phyloP scores from a whole-genome alignment of 2,329 filamentous ascomycete genomes.

The Camptophora hylomeconis region DNA sequence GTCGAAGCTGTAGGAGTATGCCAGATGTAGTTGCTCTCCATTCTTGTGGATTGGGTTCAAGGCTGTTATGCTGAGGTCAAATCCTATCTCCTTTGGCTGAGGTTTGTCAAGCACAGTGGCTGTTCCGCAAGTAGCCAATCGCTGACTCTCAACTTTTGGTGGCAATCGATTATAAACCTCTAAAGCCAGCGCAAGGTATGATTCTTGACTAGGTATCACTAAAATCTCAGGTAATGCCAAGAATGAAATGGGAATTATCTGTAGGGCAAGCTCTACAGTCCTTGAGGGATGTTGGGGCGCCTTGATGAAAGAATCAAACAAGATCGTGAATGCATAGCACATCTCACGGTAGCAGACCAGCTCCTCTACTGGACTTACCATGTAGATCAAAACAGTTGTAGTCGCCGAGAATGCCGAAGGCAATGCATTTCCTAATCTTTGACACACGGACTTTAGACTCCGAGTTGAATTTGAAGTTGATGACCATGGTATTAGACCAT shows the following conservation, averaged over 20 bases:
- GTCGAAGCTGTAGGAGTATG: conserved; percentile 43
- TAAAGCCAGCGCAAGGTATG: conserved; percentile 38
- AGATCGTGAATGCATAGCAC: conserved; percentile 43
- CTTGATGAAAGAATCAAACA: conserved; percentile 40
- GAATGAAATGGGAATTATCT: conserved; percentile 44
- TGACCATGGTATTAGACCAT: conserved; percentile 26
- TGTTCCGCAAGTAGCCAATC: conserved; percentile 33
- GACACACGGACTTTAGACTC: conserved; percentile 18
- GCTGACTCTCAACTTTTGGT: conserved; percentile 22
- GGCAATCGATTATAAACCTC: conserved; percentile 48
- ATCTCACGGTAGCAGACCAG: conserved; percentile 31
- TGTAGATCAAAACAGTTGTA: conserved; percentile 42
- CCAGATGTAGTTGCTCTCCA: conserved; percentile 44
- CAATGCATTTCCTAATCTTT: conserved; percentile 26
- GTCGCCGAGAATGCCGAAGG: conserved; percentile 21
- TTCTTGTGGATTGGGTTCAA: conserved; percentile 42
- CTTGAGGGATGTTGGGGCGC: conserved; percentile 5
- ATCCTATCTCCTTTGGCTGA: conserved; percentile 40
- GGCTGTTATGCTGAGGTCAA: conserved; percentile 39
- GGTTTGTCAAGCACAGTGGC: conserved; percentile 41
- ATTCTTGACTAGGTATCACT: conserved; percentile 35
- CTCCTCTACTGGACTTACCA: conserved; percentile 39
- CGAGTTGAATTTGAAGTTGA: conserved; percentile 8
- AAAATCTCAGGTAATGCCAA: conserved; percentile 39
- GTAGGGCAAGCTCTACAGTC: conserved; percentile 40